These are phyloP conservation scores for Begonia fuchsioides DNA, from an alignment of 306 rosid species.

Conservation along the genomic window DNA sequence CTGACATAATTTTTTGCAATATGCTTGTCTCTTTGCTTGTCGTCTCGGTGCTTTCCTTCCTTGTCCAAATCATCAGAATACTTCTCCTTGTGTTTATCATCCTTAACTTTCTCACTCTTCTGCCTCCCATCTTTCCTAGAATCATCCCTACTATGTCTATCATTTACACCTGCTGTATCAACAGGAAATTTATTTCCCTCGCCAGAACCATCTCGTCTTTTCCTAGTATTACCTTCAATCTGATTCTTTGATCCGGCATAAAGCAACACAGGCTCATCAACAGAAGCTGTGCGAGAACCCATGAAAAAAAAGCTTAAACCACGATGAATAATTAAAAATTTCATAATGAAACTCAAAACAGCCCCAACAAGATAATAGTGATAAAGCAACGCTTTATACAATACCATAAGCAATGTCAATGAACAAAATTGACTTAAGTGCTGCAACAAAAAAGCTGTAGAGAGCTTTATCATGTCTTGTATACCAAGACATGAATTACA, in stretches of 20 bases:
- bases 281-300: conserved; percentile 28
- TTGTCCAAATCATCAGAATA: conserved; percentile 53
- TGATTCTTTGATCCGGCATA: conserved; percentile 60
- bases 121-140: conserved; percentile 48
- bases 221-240: conserved; percentile 52
- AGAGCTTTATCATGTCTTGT: too few relatives aligned
- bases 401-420: too few relatives aligned
- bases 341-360: too few relatives aligned
- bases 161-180: conserved; percentile 30
- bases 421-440: too few relatives aligned
- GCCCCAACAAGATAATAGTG: too few relatives aligned
- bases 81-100: conserved; percentile 68
- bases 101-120: conserved; percentile 79
- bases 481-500: too few relatives aligned
- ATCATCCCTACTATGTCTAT: conserved; percentile 55
- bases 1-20: conserved; percentile 44
- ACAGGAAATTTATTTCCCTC: conserved; percentile 54
- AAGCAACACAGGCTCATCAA: conserved; percentile 40
- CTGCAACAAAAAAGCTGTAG: too few relatives aligned
- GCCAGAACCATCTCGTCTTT: conserved; percentile 47
- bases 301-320: neutral
- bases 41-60: conserved; percentile 66
- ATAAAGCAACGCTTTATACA: too few relatives aligned
- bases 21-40: conserved; percentile 60
- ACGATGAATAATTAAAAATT: too few relatives aligned